phyloP scores from a whole-genome alignment of 139 green algal species.

The Trebouxia sp. region DNA sequence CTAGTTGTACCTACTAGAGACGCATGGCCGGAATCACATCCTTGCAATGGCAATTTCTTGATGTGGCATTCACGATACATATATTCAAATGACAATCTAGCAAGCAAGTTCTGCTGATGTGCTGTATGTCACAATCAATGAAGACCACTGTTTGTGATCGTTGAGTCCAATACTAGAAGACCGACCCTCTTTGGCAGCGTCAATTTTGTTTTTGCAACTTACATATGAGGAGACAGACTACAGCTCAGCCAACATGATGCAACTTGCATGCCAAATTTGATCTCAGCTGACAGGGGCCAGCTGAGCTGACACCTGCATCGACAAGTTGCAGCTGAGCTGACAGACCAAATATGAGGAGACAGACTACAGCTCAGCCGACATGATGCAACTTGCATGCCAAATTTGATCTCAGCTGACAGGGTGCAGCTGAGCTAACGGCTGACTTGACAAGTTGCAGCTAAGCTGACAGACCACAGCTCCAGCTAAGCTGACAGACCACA shows the following conservation, averaged over 20 bases:
- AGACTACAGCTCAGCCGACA: not conserved
- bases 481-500: not conserved
- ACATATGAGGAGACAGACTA: not conserved
- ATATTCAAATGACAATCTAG: too few species aligned
- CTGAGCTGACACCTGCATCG: not conserved
- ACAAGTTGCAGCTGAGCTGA: not conserved
- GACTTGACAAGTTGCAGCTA: not conserved
- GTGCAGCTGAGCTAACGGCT: not conserved
- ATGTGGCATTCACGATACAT: too few species aligned
- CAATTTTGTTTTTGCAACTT: too few species aligned
- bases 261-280: not conserved
- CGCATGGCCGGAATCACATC: too few species aligned
- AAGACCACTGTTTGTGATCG: too few species aligned
- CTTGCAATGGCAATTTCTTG: too few species aligned
- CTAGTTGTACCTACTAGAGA: too few species aligned
- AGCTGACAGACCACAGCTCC: not conserved
- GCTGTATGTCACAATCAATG: too few species aligned
- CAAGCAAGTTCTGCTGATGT: too few species aligned
- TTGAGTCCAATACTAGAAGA: too few species aligned
- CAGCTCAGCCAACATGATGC: not conserved
- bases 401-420: not conserved
- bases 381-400: not conserved
- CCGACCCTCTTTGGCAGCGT: too few species aligned
- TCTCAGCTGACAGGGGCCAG: not conserved
- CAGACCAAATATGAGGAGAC: not conserved